Evolutionary conservation across 371 early-diverging fungal species (phyloP).

Genomic region (Rhizomucor miehei): DNA sequence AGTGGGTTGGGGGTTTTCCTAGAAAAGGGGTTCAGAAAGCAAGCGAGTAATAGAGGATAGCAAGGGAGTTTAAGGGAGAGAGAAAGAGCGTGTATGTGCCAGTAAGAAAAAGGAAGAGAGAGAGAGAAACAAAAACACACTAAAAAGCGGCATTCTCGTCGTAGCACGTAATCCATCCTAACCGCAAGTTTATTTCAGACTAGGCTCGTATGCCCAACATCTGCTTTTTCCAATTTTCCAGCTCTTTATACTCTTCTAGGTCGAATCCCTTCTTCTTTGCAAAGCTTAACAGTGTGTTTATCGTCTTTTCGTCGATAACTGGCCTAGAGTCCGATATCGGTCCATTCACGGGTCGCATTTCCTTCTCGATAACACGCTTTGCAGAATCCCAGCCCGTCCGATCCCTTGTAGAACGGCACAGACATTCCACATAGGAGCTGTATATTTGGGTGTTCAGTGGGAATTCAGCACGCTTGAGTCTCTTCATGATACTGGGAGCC

Average conservation of each 20-base stretch:
- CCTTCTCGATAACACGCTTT: conserved; percentile 12
- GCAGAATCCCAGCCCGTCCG: conserved; percentile 33
- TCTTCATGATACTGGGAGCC: conserved; percentile 33
- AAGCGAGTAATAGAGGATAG: conserved; percentile 7
- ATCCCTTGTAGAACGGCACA: conserved; percentile 28
- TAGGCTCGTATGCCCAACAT: neutral
- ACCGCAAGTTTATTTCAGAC: neutral
- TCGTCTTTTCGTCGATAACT: conserved; percentile 32
- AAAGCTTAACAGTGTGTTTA: conserved; percentile 42
- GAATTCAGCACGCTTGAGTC: conserved; percentile 15
- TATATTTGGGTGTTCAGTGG: conserved; percentile 37
- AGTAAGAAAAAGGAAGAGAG: neutral
- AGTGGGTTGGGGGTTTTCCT: no score
- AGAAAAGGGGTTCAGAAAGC: conserved; percentile 10
- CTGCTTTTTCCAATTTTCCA: conserved; percentile 24
- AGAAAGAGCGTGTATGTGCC: conserved; percentile 3
- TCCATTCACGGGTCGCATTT: conserved; percentile 20
- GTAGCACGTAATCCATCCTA: neutral
- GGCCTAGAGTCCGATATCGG: conserved; percentile 9
- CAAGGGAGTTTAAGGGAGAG: neutral
- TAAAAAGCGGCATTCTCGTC: conserved; percentile 1
- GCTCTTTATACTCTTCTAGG: conserved; percentile 14
- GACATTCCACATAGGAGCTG: conserved; percentile 43
- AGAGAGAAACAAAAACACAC: neutral
- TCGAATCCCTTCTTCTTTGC: conserved; percentile 29